Base-by-base conservation (phyloP, 108 stramenopile species). In the Stephanodiscus minutulus region DNA sequence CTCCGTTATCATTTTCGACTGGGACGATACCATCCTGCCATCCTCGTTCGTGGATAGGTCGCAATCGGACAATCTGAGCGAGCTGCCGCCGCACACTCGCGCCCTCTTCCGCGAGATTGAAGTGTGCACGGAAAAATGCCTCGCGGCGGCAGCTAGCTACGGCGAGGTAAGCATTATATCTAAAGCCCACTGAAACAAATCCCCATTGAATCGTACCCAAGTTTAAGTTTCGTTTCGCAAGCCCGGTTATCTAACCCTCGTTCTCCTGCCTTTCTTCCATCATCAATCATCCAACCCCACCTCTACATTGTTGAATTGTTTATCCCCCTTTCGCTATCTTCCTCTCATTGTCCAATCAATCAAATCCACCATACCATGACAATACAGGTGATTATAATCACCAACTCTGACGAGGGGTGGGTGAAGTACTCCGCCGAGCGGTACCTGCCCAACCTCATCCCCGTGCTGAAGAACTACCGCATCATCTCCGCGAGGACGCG, bases 341-440 rank as follows among this genome's bases (percentile, higher is more conserved):
- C n/a, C 41, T 54, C 46, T 52, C 43, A 70, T 10, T 49, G 35
- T 37, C 28, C 22, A 29, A 49, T 77, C 35, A 70, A 41, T 17
- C 13, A 37, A 10, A 36, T n/a, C 15, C 13, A 20, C 25, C 6
- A 52, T n/a, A 49, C 41, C 56, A 57, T 43, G n/a, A n/a, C n/a
- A n/a, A n/a, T n/a, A 15, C 77, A 89, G 86, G 90, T 94, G 8
- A 87, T 96, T 44, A 87, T 96, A 69, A 94, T 96, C 59, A 96
- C 95, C 46, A 96, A 96, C 72, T 92, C 92, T 0, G 92, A 96
- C 55, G 92, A 93, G 21, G 95, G 95, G 3, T 96, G 95, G 95
- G 95, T 96, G 20, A 79, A 92, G 36, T 93, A 90, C 68, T 91
- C 90, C 17, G 91, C 89, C 13, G 90, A 91, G 43, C 79, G 82